Evolutionary conservation across 441 rosid genomes (phyloP).

Genomic region (Populus hybrid): DNA sequence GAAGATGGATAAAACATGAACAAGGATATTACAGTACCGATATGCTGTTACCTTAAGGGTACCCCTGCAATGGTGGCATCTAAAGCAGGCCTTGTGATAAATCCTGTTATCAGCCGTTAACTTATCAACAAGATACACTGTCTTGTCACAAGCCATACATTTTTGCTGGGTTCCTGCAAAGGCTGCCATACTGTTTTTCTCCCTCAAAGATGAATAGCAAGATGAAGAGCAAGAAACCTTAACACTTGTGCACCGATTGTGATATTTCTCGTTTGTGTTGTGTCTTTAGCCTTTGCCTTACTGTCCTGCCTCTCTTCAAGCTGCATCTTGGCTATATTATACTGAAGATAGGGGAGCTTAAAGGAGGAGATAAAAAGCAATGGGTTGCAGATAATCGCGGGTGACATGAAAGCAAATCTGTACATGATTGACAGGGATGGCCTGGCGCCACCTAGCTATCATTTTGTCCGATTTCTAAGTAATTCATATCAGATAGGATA

Average conservation of each 20-base stretch:
- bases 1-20: background rate
- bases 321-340: background rate
- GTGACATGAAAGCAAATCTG: constrained; percentile 19
- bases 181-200: constrained; percentile 26
- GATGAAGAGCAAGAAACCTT: background rate
- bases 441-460: constrained; percentile 17
- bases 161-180: constrained; percentile 52
- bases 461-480: constrained; percentile 37
- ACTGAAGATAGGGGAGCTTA: background rate
- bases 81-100: constrained; percentile 55
- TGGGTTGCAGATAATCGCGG: constrained; percentile 28
- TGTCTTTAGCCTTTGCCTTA: background rate
- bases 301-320: background rate
- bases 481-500: constrained; percentile 1
- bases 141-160: constrained; percentile 53
- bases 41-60: constrained; percentile 49
- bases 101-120: constrained; percentile 45
- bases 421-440: constrained; percentile 21
- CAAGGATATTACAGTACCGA: too few relatives aligned
- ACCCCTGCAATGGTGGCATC: constrained; percentile 62
- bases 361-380: background rate
- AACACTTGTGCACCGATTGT: background rate
- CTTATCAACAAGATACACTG: constrained; percentile 57
- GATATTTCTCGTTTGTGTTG: background rate
- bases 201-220: background rate